Evolutionary conservation across 2,329 filamentous ascomycete genomes (phyloP).

Genomic region (Sarocladium strictum): DNA sequence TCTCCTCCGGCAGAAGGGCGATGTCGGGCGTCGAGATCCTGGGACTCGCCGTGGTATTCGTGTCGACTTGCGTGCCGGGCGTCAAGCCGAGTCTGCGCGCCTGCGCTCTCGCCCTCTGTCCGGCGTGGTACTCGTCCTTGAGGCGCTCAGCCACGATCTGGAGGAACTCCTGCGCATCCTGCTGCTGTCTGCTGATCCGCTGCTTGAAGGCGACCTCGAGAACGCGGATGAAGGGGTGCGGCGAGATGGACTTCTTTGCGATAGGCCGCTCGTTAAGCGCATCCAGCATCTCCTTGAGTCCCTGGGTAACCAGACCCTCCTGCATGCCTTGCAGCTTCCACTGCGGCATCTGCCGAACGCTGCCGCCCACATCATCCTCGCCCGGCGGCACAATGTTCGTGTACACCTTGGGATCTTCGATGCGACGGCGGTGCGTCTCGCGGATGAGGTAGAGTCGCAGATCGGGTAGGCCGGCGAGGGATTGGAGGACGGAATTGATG

Average conservation of each 20-base stretch:
- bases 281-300: constrained; percentile 89
- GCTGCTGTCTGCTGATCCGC: constrained; percentile 87
- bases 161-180: constrained; percentile 95
- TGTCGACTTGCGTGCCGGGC: constrained; percentile 8
- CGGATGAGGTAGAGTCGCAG: constrained; percentile 87
- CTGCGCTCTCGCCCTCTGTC: constrained; percentile 62
- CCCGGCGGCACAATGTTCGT: constrained; percentile 49
- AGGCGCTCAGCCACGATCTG: constrained; percentile 89
- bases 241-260: constrained; percentile 88
- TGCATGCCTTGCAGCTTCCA: constrained; percentile 67
- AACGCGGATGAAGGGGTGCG: constrained; percentile 73
- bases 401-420: constrained; percentile 76
- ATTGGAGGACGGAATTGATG: constrained; percentile 95
- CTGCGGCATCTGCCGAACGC: constrained; percentile 37
- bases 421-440: constrained; percentile 75
- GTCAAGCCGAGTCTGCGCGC: constrained; percentile 32
- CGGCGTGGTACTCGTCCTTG: constrained; percentile 90
- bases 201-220: constrained; percentile 84
- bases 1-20: not conserved
- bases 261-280: constrained; percentile 89
- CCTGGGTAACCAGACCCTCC: constrained; percentile 74
- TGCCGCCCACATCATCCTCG: not conserved
- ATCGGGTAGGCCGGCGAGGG: constrained; percentile 82
- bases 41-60: constrained; percentile 7
- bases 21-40: constrained; percentile 13